Conservation (phyloP, 768 basidiomycete genomes). For the Albatrellus ellisii region DNA sequence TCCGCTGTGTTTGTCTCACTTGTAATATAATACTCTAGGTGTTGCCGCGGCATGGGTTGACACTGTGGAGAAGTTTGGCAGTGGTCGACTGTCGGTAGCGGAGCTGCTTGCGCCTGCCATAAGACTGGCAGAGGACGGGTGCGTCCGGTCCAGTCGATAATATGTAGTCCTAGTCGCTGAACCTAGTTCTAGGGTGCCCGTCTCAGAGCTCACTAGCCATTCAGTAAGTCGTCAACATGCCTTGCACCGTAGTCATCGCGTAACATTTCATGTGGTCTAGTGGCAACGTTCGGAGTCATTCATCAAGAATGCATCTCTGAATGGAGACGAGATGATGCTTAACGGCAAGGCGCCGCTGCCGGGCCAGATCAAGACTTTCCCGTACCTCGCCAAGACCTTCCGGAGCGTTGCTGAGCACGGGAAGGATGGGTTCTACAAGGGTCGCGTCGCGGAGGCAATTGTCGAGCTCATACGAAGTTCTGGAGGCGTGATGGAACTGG, state of each 20-base stretch:
- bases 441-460: slow-evolving; percentile 79
- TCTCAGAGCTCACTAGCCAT: slow-evolving; percentile 67
- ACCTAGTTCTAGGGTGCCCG: slow-evolving; percentile 47
- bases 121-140: slow-evolving; percentile 86
- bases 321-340: slow-evolving; percentile 76
- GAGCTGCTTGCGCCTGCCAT: slow-evolving; percentile 87
- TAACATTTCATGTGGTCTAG: slow-evolving; percentile 16
- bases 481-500: slow-evolving; percentile 88
- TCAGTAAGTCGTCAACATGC: slow-evolving; percentile 25
- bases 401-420: slow-evolving; percentile 67
- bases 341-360: slow-evolving; percentile 74
- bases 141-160: slow-evolving; percentile 2
- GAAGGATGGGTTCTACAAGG: slow-evolving; percentile 90
- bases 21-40: slow-evolving; percentile 31
- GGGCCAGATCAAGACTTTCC: slow-evolving; percentile 73
- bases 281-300: slow-evolving; percentile 53
- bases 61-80: slow-evolving; percentile 73
- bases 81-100: slow-evolving; percentile 46
- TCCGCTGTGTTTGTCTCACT: slow-evolving; percentile 1
- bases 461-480: slow-evolving; percentile 74
- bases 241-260: neutral
- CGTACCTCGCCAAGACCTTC: slow-evolving; percentile 78
- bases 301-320: slow-evolving; percentile 75
- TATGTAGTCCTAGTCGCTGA: neutral
- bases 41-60: slow-evolving; percentile 96